A percentile compares a stretch with the other conserved stretches of the same genome.
Conservation (phyloP, 371 early-diverging fungal genomes). For the Mucor circinelloides region DNA sequence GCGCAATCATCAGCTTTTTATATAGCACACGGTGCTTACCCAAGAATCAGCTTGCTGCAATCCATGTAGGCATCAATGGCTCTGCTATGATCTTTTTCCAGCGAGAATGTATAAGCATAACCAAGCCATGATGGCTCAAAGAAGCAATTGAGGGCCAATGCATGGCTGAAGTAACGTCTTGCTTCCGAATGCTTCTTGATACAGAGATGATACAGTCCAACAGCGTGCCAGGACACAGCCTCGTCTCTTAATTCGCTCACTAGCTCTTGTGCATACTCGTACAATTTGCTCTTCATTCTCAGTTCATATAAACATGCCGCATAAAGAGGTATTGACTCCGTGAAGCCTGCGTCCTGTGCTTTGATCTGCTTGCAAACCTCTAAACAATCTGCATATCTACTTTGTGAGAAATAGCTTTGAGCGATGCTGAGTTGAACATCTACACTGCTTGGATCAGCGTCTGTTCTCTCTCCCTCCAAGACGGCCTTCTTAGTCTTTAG, state of each 20-base stretch:
- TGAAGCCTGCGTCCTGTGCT: conserved; percentile 59
- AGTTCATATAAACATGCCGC: conserved; percentile 69
- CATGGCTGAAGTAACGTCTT: conserved; percentile 51
- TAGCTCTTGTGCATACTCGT: conserved; percentile 50
- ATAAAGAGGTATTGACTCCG: conserved; percentile 59
- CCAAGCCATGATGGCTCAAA: conserved; percentile 79
- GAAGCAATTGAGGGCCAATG: conserved; percentile 59
- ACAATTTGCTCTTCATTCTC: conserved; percentile 61
- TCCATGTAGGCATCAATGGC: conserved; percentile 76
- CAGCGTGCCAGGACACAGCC: conserved; percentile 67
- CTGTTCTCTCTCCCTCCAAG: conserved; percentile 37
- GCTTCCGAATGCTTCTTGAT: conserved; percentile 61
- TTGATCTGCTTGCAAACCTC: conserved; percentile 65
- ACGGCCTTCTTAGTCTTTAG: conserved; percentile 60
- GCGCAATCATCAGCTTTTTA: not conserved
- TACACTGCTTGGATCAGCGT: conserved; percentile 51
- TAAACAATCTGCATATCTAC: conserved; percentile 58
- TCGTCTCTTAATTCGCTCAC: conserved; percentile 32
- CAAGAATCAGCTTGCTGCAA: conserved; percentile 62
- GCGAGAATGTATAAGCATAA: conserved; percentile 76
- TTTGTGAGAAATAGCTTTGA: conserved; percentile 53
- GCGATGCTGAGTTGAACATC: conserved; percentile 67
- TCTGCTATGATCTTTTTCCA: conserved; percentile 74
- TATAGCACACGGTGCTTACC: conserved; percentile 44
- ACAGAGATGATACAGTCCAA: conserved; percentile 74